Percentiles rank a stretch among this genome's conserved stretches.
phyloP scores from a whole-genome alignment of 805 yeast genomes.

The Tetrapisispora taiwanensis region DNA sequence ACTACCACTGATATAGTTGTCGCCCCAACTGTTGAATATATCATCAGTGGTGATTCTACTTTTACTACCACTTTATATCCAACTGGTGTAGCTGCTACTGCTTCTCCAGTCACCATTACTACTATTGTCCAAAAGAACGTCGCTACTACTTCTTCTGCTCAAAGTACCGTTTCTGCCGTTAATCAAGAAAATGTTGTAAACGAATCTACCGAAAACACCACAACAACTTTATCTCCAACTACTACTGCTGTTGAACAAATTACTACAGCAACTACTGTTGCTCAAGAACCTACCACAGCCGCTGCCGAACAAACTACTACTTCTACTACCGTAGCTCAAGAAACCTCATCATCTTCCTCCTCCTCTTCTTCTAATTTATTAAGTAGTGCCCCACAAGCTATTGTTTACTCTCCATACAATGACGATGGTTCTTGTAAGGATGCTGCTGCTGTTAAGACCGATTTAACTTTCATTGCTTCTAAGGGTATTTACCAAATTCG shows the following conservation, averaged over 20 bases:
- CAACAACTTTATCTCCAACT: constrained; percentile 9
- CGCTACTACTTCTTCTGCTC: constrained; percentile 12
- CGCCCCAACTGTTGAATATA: constrained; percentile 34
- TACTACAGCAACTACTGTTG: constrained; percentile 6
- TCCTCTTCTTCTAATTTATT: constrained; percentile 6
- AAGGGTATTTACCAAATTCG: constrained; percentile 61
- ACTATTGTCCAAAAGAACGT: constrained; percentile 10
- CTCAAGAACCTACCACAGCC: constrained; percentile 8
- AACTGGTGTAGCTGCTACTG: constrained; percentile 27
- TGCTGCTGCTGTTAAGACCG: constrained; percentile 42
- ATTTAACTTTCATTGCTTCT: constrained; percentile 45
- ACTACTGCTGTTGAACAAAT: background rate
- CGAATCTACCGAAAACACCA: constrained; percentile 2
- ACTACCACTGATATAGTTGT: constrained; percentile 31
- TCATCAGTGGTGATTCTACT: constrained; percentile 31
- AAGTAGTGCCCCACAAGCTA: constrained; percentile 40
- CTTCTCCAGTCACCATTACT: constrained; percentile 29
- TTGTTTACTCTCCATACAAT: constrained; percentile 74
- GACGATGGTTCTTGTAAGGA: constrained; percentile 60
- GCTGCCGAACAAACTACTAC: constrained; percentile 9
- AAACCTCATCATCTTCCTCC: constrained; percentile 10
- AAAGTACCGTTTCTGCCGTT: constrained; percentile 10
- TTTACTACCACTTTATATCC: constrained; percentile 31
- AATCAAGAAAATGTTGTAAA: background rate
- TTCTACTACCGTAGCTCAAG: constrained; percentile 1